Percentiles rank a stretch among this genome's conserved stretches.
These are phyloP conservation scores for Epichloe typhina DNA, from an alignment of 2,329 filamentous ascomycete genomes.

Conservation along the genomic window DNA sequence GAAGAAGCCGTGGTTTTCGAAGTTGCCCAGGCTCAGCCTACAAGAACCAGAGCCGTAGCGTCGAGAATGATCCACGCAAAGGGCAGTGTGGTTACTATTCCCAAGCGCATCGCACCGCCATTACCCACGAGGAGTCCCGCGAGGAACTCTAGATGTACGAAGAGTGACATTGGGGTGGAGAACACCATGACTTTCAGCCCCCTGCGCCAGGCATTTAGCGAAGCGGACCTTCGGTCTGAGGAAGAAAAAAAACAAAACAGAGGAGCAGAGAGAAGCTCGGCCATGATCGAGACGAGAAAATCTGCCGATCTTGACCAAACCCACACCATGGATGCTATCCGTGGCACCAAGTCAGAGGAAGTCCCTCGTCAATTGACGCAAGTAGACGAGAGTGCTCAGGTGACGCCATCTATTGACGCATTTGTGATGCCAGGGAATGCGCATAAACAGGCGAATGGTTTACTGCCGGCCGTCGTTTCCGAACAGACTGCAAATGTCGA, in stretches of 20 bases:
- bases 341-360: not conserved
- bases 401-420: constrained; percentile 1
- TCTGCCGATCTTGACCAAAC: not conserved
- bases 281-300: not conserved
- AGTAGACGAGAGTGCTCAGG: not conserved
- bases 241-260: constrained; percentile 10
- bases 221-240: constrained; percentile 16
- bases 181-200: constrained; percentile 37
- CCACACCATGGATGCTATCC: not conserved
- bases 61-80: constrained; percentile 57
- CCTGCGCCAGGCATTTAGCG: constrained; percentile 33
- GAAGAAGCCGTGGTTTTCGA: constrained; percentile 57
- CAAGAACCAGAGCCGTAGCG: constrained; percentile 41
- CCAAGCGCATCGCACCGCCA: constrained; percentile 64
- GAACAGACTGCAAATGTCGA: not conserved
- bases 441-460: not conserved
- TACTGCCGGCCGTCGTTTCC: not conserved
- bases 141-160: constrained; percentile 39
- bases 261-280: not conserved
- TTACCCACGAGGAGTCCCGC: constrained; percentile 67
- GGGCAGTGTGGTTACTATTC: constrained; percentile 72
- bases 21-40: constrained; percentile 44
- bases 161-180: constrained; percentile 47
- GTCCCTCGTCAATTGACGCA: not conserved
- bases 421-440: not conserved